These are phyloP conservation scores for Cucumis melo DNA, from an alignment of 306 rosid genomes.

Conservation along the genomic window DNA sequence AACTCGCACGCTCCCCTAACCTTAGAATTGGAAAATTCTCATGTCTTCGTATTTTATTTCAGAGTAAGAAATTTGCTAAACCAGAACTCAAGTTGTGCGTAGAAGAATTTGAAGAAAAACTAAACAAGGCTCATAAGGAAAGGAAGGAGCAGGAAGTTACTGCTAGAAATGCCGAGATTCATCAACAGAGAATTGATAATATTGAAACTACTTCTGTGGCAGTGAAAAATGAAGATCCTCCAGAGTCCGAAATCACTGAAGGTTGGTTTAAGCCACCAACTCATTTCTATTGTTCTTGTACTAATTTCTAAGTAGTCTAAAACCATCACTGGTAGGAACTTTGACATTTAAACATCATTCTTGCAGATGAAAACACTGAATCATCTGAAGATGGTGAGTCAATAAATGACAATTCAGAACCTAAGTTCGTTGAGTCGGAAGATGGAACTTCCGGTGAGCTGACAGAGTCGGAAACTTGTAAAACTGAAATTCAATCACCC, in stretches of 20 bases:
- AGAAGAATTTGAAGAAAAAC: constrained; percentile 92
- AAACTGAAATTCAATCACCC: neutral
- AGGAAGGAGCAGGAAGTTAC: constrained; percentile 79
- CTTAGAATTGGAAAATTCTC: neutral
- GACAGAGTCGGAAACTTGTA: neutral
- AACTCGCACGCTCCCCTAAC: neutral
- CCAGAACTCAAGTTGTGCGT: constrained; percentile 62
- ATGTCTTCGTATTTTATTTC: constrained; percentile 6
- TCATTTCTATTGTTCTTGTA: constrained; percentile 2
- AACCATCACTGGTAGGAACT: neutral
- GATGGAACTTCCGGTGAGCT: neutral
- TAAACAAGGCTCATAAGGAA: constrained; percentile 62
- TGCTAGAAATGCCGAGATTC: constrained; percentile 67
- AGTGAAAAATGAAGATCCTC: constrained; percentile 19
- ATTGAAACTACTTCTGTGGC: constrained; percentile 22
- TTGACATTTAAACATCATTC: neutral
- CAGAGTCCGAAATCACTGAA: constrained; percentile 36
- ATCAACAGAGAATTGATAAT: constrained; percentile 44
- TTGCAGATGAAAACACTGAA: neutral
- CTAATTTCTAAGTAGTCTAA: neutral
- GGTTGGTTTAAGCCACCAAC: constrained; percentile 27
- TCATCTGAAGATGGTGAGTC: neutral
- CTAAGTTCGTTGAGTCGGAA: neutral
- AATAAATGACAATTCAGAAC: neutral
- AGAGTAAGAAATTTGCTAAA: constrained; percentile 92